phyloP scores from a whole-genome alignment of 768 basidiomycete genomes.

The Thelephora aurantiotincta region DNA sequence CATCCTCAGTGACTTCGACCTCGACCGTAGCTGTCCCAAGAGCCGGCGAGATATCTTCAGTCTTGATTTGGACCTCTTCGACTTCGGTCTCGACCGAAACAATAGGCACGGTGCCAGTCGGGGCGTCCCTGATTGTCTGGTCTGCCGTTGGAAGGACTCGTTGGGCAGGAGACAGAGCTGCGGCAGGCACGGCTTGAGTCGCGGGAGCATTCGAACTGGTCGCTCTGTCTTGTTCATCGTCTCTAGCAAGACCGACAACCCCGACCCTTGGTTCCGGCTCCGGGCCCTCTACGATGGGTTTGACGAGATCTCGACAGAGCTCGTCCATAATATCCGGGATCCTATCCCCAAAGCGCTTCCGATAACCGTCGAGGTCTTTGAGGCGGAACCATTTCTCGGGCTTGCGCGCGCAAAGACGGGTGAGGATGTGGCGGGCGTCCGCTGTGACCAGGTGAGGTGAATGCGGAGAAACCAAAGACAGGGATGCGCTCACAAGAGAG shows the following conservation, averaged over 20 bases:
- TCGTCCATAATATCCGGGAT: conserved; percentile 29
- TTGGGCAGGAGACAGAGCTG: background rate
- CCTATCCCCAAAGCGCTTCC: conserved; percentile 24
- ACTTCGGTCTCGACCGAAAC: conserved; percentile 2
- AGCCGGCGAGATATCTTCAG: background rate
- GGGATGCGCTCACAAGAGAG: conserved; percentile 33
- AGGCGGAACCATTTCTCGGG: conserved; percentile 39
- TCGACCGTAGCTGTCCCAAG: conserved; percentile 6
- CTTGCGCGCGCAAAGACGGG: conserved; percentile 49
- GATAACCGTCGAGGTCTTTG: conserved; percentile 22
- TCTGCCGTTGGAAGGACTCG: background rate
- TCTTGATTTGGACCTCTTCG: conserved; percentile 4
- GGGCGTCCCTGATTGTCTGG: background rate
- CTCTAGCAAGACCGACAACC: background rate
- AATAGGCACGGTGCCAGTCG: background rate
- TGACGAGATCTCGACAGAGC: conserved; percentile 19
- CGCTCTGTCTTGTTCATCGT: background rate
- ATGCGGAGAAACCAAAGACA: background rate
- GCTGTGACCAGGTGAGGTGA: conserved; percentile 19
- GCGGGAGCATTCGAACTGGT: background rate
- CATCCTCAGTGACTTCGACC: conserved; percentile 16
- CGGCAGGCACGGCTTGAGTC: background rate
- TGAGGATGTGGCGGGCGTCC: conserved; percentile 44
- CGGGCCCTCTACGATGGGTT: background rate
- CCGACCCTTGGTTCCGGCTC: conserved; percentile 1